Evolutionary conservation across 306 rosid species (phyloP).

Genomic region (cucumber (Cucumis sativus)): DNA sequence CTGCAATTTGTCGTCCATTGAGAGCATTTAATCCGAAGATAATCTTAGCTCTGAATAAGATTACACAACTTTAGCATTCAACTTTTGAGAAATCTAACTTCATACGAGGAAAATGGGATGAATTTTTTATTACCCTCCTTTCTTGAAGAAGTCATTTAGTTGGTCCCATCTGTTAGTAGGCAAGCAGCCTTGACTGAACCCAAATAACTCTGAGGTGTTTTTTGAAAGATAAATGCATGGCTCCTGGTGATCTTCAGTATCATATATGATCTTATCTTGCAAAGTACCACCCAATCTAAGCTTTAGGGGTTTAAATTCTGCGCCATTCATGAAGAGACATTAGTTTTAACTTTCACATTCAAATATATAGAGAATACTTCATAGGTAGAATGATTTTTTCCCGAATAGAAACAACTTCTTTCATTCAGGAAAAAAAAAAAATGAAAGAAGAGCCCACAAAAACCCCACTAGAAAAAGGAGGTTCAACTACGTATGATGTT

Average conservation of each 20-base stretch:
- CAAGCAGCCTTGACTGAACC: slow-evolving; percentile 70
- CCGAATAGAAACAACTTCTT: too few species aligned
- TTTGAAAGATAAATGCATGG: slow-evolving; percentile 46
- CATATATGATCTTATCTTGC: slow-evolving; percentile 76
- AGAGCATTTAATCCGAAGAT: slow-evolving; percentile 87
- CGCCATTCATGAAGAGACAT: slow-evolving; percentile 11
- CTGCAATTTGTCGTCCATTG: slow-evolving; percentile 28
- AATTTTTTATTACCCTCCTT: slow-evolving; percentile 54
- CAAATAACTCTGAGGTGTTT: slow-evolving; percentile 35
- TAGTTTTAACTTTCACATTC: neutral
- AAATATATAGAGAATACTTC: neutral
- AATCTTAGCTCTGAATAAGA: slow-evolving; percentile 59
- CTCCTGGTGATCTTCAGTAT: slow-evolving; percentile 32
- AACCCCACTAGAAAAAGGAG: too few species aligned
- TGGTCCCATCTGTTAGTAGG: slow-evolving; percentile 89
- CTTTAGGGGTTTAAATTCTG: slow-evolving; percentile 89
- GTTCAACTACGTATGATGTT: too few species aligned
- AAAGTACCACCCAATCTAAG: slow-evolving; percentile 79
- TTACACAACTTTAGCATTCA: neutral
- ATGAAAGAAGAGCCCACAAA: too few species aligned
- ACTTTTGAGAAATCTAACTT: neutral
- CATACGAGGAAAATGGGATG: neutral
- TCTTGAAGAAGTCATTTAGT: slow-evolving; percentile 55
- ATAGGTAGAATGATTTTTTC: too few species aligned
- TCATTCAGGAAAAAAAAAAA: too few species aligned